Base-by-base conservation (phyloP, 192 early-diverging fungal genomes). In the Phlyctochytrium planicorne region DNA sequence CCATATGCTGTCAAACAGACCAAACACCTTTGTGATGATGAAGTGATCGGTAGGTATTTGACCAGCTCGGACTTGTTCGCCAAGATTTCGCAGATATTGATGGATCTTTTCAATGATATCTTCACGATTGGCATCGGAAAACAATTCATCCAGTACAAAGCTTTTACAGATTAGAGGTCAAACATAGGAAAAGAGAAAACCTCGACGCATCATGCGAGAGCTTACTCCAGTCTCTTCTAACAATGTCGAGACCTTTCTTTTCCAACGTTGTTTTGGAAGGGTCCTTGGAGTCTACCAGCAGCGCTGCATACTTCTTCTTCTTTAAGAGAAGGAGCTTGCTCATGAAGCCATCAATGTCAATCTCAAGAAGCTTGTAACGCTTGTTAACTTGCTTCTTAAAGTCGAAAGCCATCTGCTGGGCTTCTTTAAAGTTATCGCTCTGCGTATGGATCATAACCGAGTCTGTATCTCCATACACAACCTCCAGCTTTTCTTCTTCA, bases 401-500 rank as follows among this genome's bases (percentile, higher is more conserved):
- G 10, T 89, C 81, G 12, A 88, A 81, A 16, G 93, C 96, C 30
- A 98, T 82, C 25, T 90, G 85, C 36, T 87, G 84, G 47, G 91
- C 96, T 31, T 92, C 78, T 0, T 75, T 70, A 0, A 98, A 69
- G 31, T 91, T 84, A 6, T 71, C 82, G 2, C 88, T 84, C 67
- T 91, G 87, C 1, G 95, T 98, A 69, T 95, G 82, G 52, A 99
- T 91, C 95, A 99, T 98, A 60, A 99, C 94, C 0, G 95, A 98
- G 77, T 99, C 97, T 1, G 97, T 99, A 70, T 99, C 97, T 63
- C 97, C 97, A 80, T 99, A 99, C 73, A 99, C 96, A 2, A 99
- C 96, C 73, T 99, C 91, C 30, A 97, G 80, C 0, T 88, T 83
- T 14, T 91, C 85, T 20, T 82, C 63, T 20, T 84, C 80, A 0